Conservation (phyloP, 2,329 filamentous ascomycete genomes). For the Fusarium tupiense region DNA sequence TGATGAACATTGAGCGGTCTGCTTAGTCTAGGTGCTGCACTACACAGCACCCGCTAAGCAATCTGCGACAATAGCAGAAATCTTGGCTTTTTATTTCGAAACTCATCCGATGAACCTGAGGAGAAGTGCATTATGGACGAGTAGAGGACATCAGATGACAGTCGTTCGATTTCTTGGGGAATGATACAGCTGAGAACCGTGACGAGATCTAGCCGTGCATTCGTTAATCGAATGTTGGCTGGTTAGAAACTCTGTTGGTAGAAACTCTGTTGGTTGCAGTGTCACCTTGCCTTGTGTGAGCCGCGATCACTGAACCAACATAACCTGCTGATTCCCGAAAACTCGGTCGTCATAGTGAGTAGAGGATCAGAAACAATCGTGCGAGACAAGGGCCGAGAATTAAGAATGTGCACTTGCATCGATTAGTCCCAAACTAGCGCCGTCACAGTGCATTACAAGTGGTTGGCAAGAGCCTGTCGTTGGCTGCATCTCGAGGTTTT, state of each 20-base stretch:
- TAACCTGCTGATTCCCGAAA: constrained; percentile 12
- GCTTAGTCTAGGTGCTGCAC: neutral
- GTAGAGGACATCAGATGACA: constrained; percentile 21
- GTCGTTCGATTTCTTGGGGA: constrained; percentile 31
- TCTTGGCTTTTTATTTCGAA: constrained; percentile 16
- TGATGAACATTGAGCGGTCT: constrained; percentile 19
- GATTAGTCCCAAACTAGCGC: constrained; percentile 35
- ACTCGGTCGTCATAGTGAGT: constrained; percentile 1
- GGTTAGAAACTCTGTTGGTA: neutral
- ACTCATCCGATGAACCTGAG: constrained; percentile 1
- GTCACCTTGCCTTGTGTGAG: neutral
- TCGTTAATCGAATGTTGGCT: neutral
- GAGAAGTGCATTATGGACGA: constrained; percentile 1
- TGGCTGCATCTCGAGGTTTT: constrained; percentile 31
- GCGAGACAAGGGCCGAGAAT: constrained; percentile 1
- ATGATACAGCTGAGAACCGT: constrained; percentile 14
- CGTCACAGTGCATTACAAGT: constrained; percentile 41
- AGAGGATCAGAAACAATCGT: neutral
- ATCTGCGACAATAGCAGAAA: constrained; percentile 30
- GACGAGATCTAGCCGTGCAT: constrained; percentile 22
- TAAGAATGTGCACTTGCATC: constrained; percentile 6
- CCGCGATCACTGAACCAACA: neutral
- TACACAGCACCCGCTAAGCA: constrained; percentile 3
- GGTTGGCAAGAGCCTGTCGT: constrained; percentile 31
- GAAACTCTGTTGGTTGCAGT: neutral